These are phyloP conservation scores for Sphaerulina vaccinii DNA, from an alignment of 2,329 filamentous ascomycete species.

Conservation along the genomic window DNA sequence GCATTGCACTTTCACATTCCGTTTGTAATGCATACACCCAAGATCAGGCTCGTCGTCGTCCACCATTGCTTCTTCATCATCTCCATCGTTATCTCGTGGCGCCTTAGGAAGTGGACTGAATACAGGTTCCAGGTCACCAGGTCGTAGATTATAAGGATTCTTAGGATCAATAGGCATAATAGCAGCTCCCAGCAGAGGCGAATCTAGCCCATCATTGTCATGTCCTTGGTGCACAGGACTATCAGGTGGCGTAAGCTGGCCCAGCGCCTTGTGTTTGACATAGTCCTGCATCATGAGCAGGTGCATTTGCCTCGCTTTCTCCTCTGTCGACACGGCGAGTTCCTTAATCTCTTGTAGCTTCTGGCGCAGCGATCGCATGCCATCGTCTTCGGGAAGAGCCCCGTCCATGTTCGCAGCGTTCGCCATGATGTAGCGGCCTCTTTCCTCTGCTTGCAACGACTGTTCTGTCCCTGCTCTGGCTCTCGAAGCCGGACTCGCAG, in stretches of 20 bases:
- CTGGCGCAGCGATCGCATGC: slow-evolving; percentile 48
- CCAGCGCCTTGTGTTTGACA: slow-evolving; percentile 27
- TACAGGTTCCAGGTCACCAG: slow-evolving; percentile 35
- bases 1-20: slow-evolving; percentile 95
- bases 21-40: slow-evolving; percentile 88
- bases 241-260: slow-evolving; percentile 8
- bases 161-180: slow-evolving; percentile 31
- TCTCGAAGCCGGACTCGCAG: slow-evolving; percentile 7
- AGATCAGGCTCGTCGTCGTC: slow-evolving; percentile 50
- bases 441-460: background rate
- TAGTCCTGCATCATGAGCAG: slow-evolving; percentile 51
- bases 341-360: slow-evolving; percentile 50
- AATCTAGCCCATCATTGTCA: slow-evolving; percentile 10
- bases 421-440: background rate
- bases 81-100: slow-evolving; percentile 39
- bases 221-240: slow-evolving; percentile 13
- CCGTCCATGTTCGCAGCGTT: slow-evolving; percentile 22
- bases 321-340: slow-evolving; percentile 45
- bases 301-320: slow-evolving; percentile 52
- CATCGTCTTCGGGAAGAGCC: slow-evolving; percentile 49
- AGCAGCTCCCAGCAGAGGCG: slow-evolving; percentile 21
- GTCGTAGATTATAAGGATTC: slow-evolving; percentile 39
- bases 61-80: slow-evolving; percentile 39
- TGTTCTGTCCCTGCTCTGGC: slow-evolving; percentile 8
- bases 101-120: slow-evolving; percentile 35